Base-by-base conservation (phyloP, 257 asterid genomes). In the Solanum gracilifrons region DNA sequence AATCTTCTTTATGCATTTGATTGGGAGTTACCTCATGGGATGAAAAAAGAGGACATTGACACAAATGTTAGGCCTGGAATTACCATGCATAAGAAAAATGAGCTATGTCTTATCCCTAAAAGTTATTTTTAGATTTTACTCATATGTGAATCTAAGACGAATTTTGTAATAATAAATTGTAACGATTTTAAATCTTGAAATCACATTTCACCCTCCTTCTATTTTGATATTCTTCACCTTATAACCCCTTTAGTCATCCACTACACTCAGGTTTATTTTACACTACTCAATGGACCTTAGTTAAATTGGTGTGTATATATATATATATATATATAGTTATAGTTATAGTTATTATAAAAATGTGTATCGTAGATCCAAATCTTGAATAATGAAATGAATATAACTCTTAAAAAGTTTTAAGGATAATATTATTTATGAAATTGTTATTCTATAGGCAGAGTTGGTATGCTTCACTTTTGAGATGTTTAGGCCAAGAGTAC, bases 1-100 rank as follows among this genome's bases (percentile, higher is more conserved):
- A 76, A 76, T 25, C 60, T 76, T 39, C 35, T 76, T n/a, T 76
- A 39, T 4, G 60, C 60, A 13, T 76, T 76, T 76, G 60, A 76
- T n/a, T 76, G 83, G 60, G 23, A 76, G 1, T n/a, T 39, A 8
- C 83, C 83, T 39, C 2, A 3, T 13, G 83, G 33, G 2, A n/a
- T 76, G 83, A 76, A 76, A 5, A 76, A 39, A 76, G 60, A 39
- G 5, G 83, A 39, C 2, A 39, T 76, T 76, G 60, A 76, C 13
- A n/a, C 60, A 37, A 7, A 76, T 76, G n/a, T 13, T 39, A 12
- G 6, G 4, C 60, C 60, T 39, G 83, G 83, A 76, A 8, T 39
- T 6, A n/a, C 60, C 2, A 13, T 39, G 83, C 35, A 39, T 43
- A 76, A n/a, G 60, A 36, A 36, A 36, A 36, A 36, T 36, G 41